Percentiles rank a stretch among this genome's conserved stretches.
Conservation (phyloP, 495 filamentous ascomycete genomes). For the Aspergillus heteromorphus region DNA sequence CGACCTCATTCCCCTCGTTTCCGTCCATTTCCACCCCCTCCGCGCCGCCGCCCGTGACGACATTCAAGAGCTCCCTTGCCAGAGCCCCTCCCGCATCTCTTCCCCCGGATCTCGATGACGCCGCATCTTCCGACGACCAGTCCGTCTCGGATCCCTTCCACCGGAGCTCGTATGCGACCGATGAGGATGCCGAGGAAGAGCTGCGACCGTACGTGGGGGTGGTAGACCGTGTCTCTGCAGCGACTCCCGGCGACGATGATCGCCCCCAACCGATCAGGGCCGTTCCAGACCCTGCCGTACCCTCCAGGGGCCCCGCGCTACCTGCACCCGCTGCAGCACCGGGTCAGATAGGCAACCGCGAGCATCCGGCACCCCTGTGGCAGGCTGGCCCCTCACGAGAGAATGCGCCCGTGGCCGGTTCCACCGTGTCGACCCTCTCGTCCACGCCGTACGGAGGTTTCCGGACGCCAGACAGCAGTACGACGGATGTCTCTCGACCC, state of each 20-base stretch:
- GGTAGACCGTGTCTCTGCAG: not conserved
- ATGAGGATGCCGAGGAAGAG: not conserved
- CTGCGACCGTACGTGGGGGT: slow-evolving; percentile 14
- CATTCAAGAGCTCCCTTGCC: slow-evolving; percentile 16
- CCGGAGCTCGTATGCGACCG: slow-evolving; percentile 22
- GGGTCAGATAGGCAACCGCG: slow-evolving; percentile 6
- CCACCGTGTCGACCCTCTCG: slow-evolving; percentile 4
- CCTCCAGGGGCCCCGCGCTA: slow-evolving; percentile 1
- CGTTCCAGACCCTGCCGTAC: not conserved
- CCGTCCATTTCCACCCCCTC: not conserved
- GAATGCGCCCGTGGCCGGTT: not conserved
- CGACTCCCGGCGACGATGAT: not conserved
- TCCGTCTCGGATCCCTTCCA: slow-evolving; percentile 26
- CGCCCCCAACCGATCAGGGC: not conserved
- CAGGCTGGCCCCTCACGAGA: not conserved
- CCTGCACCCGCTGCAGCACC: slow-evolving; percentile 14
- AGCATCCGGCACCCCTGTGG: not conserved
- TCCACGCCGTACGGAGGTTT: slow-evolving; percentile 5
- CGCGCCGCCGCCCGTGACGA: not conserved
- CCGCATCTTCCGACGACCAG: slow-evolving; percentile 26
- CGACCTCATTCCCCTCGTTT: not conserved
- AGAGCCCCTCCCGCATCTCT: slow-evolving; percentile 18
- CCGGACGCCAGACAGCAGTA: slow-evolving; percentile 37
- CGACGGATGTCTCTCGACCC: slow-evolving; percentile 43
- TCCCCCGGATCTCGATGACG: slow-evolving; percentile 21